Evolutionary conservation across 2,329 filamentous ascomycete species (phyloP).

Genomic region (Arthrinium phaeospermum): DNA sequence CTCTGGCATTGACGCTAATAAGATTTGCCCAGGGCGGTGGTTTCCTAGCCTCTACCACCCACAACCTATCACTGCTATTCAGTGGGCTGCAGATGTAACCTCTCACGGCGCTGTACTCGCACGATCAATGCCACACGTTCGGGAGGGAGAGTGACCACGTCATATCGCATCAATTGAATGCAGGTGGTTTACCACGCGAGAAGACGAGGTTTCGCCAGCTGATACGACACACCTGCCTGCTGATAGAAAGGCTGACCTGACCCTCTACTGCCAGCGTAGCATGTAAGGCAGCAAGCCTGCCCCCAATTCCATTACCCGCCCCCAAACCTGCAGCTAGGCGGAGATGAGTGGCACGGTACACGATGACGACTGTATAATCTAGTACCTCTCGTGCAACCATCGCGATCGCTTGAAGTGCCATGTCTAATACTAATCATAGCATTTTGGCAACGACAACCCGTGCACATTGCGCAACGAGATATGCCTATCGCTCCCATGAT

Average conservation of each 20-base stretch:
- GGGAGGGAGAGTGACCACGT: neutral
- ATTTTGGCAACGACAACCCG: neutral
- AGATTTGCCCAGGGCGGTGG: neutral
- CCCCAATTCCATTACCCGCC: neutral
- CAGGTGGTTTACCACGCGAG: neutral
- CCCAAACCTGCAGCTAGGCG: neutral
- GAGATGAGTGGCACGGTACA: neutral
- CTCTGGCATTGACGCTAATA: constrained; percentile 5
- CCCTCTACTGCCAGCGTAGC: neutral
- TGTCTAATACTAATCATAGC: neutral
- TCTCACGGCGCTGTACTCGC: neutral
- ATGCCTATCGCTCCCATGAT: neutral
- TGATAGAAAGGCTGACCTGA: neutral
- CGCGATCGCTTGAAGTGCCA: neutral
- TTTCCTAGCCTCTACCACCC: neutral
- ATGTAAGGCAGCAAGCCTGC: neutral
- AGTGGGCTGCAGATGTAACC: neutral
- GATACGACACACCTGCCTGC: neutral
- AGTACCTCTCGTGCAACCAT: neutral
- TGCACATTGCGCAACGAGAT: neutral
- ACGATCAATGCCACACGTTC: neutral
- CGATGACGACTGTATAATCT: neutral
- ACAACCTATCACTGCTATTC: neutral
- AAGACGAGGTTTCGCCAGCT: neutral
- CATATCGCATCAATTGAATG: neutral